These are phyloP conservation scores for Rickenella mellea DNA, from an alignment of 768 basidiomycete genomes.

Conservation along the genomic window DNA sequence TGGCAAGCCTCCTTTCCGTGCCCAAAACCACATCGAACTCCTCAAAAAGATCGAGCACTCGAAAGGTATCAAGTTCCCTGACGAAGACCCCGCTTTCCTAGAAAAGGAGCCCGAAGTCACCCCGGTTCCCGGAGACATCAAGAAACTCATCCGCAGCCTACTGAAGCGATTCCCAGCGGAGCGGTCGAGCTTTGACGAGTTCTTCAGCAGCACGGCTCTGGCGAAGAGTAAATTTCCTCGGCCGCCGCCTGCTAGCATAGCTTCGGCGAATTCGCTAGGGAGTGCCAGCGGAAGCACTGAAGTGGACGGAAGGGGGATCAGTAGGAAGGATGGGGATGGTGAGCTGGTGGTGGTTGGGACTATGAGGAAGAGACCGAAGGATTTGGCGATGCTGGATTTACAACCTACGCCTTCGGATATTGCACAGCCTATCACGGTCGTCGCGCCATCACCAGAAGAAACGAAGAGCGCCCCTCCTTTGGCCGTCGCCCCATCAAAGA, in stretches of 20 bases:
- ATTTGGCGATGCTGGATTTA: too few species aligned
- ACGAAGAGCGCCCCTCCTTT: too few species aligned
- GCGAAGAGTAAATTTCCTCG: conserved; percentile 71
- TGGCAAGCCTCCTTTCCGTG: conserved; percentile 90
- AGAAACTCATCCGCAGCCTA: conserved; percentile 75
- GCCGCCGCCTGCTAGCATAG: conserved; percentile 24
- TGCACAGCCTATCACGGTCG: too few species aligned
- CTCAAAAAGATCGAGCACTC: conserved; percentile 86
- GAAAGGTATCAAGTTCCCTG: conserved; percentile 91
- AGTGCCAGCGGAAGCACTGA: too few species aligned
- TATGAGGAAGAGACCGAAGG: background rate
- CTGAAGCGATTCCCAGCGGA: conserved; percentile 79
- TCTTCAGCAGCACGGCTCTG: conserved; percentile 75
- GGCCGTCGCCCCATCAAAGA: too few species aligned
- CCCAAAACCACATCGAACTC: conserved; percentile 92
- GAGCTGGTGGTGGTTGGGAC: background rate
- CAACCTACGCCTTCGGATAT: too few species aligned
- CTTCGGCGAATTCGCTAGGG: conserved; percentile 6
- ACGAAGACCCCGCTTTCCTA: conserved; percentile 58
- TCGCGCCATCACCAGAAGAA: too few species aligned
- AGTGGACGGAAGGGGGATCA: background rate
- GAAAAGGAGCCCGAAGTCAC: conserved; percentile 31
- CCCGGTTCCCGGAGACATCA: conserved; percentile 72
- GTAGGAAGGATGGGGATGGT: background rate
- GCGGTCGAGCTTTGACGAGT: conserved; percentile 83